Evolutionary conservation across 768 basidiomycete species (phyloP), one percentile per base, ranked within the genome.

Genomic region (Termitomyces sp.): DNA sequence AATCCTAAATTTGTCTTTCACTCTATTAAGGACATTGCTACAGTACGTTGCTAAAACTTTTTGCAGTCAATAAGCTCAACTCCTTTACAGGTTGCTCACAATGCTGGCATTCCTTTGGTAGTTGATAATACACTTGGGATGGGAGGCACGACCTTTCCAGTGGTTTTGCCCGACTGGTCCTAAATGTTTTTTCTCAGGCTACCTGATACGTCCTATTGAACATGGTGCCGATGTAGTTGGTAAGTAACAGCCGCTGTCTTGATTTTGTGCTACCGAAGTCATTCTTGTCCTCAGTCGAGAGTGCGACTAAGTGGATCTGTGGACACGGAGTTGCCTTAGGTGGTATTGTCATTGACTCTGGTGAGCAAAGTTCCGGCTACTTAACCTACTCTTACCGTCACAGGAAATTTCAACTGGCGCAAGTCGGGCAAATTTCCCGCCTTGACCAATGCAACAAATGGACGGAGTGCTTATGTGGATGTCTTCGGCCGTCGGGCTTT

Each of bases 131-230:
- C 53, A 7, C 45, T 54, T 40, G 53, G 53, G 15, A 51, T 85
- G 70, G 87, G 85, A 63, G 84, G 50, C 25, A 51, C 22, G 50
- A 22, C 18, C 13, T 48, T 20, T 33, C 23, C 48, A 2, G n/a
- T 20, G 7, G 7, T 36, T 20, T 29, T 38, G 9, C 9, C 4
- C 27, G 15, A 3, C 7, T 16, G 2, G 29, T n/a, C 50, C 13
- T 42, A n/a, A 31, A 27, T 31, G 25, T 16, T 32, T 15, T 10
- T 23, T 51, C 22, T 1, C 23, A 41, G 50, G 78, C 27, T 91
- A 89, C 62, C 75, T 91, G 49, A 73, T 86, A 56, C 75, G 77
- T 0, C 90, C 90, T 3, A 83, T 91, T 56, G 76, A 83, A 25
- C 77, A 81, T 60, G 90, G 91, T 18, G 89, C 91, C 0, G 88